Evolutionary conservation across 176 grass and related monocot species (phyloP), one percentile per base, ranked within the genome.

Genomic region (Carex parvula): DNA sequence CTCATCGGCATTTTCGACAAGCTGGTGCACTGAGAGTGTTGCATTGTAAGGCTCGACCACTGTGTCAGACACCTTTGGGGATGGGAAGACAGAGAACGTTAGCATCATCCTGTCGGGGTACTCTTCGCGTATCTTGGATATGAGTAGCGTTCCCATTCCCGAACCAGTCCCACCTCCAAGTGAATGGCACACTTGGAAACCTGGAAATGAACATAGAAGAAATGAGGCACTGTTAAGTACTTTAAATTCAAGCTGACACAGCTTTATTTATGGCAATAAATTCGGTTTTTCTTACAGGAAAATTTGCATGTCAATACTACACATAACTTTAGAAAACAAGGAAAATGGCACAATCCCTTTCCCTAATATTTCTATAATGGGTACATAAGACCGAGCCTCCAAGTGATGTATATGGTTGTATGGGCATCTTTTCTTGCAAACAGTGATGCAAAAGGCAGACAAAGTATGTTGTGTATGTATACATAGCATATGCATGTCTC

Each of bases 41-140:
- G 93, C 93, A 26, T 95, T 95, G 84, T 95, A 95, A 15, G 93
- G 93, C 70, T 95, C 93, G 0, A 95, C 93, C 0, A 95, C 93
- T 48, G 93, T 95, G 26, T 95, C 93, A 33, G 92, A 94, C 35
- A 94, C 92, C 86, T 94, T 94, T 10, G 92, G 92, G 1, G 92
- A 94, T 16, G 93, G 93, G 90, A 95, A 95, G 16, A 95, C 93
- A 0, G 93, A 95, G 83, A 95, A 95, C 0, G 93, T 95, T n/a
- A 95, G n/a, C 93, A 95, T 95, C 93, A 95, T 95, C n/a, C 93
- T 16, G 67, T 95, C 93, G 1, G 93, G 93, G 85, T 95, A 95
- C 85, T 95, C 93, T 64, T 95, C 93, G 37, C 93, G 88, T 81
- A 95, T 92, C 87, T 92, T 95, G 59, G 93, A 95, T 81, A 95